Base-by-base conservation (phyloP, 805 yeast genomes). In the Debaryomyces castellii region DNA sequence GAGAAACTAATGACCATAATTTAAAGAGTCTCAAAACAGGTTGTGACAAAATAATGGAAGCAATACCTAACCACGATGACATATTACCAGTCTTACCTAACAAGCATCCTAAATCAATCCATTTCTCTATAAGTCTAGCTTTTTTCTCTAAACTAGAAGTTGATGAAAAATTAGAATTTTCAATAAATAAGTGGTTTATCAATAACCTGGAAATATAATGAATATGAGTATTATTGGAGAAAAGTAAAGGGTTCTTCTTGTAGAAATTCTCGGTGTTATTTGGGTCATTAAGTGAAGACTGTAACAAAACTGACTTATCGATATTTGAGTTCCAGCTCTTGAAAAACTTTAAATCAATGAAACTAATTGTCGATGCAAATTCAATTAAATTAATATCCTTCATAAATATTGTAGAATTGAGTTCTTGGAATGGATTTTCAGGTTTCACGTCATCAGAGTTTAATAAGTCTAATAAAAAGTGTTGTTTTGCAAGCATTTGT, bases 21-120 rank as follows among this genome's bases (percentile, higher is more conserved):
- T 78, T 76, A 22, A 78, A 69, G 39, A 92, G 70, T 52, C 98
- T 77, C 46, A 92, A 68, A 1, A 92, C 74, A 0, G 97, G 96
- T 44, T 85, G 80, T 0, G 96, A 87, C 56, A 96, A 85, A 1
- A 91, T 75, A 1, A 86, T 76, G 0, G 94, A 83, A 1, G 96
- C 89, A 53, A 92, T 82, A 0, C 96, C 96, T 20, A 89, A 69
- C 97, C 97, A 92, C 24, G 94, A 84, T 0, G 90, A 91, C 91
- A 89, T 89, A 60, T 92, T 96, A 41, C 98, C 98, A 24, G 80
- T 69, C 48, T 79, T 80, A 57, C 89, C 94, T 50, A 92, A 78
- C 22, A 73, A 69, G 51, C 85, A 81, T 3, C 97, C 98, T 37
- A 92, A 71, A 49, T 82, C 82, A 36, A 91, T 86, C 98, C 98